A percentile compares a stretch with the other conserved stretches of the same genome.
Evolutionary conservation across 495 filamentous ascomycete species (phyloP).

Genomic region (Penicillium roqueforti): DNA sequence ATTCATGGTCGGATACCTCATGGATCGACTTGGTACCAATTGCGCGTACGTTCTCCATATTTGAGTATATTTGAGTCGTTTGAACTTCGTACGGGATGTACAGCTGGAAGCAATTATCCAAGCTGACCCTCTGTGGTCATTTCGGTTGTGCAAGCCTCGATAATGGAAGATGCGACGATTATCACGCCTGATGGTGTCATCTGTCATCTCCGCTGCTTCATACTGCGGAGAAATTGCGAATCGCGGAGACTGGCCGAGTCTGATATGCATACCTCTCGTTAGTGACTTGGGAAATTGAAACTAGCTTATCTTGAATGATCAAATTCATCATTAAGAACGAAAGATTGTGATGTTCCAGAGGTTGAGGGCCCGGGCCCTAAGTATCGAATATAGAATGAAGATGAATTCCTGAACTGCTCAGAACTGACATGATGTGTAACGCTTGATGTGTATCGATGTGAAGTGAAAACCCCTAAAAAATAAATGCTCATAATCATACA

Average conservation of each 20-base stretch:
- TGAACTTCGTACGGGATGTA: not conserved
- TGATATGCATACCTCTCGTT: not conserved
- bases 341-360: not conserved
- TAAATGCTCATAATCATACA: slow-evolving; percentile 5
- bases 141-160: not conserved
- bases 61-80: not conserved
- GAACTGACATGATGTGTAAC: slow-evolving; percentile 1
- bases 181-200: slow-evolving; percentile 8
- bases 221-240: not conserved
- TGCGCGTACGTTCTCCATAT: not conserved
- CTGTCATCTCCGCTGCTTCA: not conserved
- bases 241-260: not conserved
- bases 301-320: not conserved
- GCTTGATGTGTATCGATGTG: slow-evolving; percentile 1
- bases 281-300: not conserved
- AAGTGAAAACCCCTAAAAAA: not conserved
- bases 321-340: not conserved
- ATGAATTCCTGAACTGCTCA: not conserved
- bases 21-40: not conserved
- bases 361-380: not conserved
- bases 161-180: slow-evolving; percentile 5
- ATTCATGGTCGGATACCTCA: not conserved
- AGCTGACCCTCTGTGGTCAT: too few species aligned
- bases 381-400: not conserved
- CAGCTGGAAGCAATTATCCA: not conserved